Percentiles rank a stretch among this genome's conserved stretches.
Conservation (phyloP, 1,284 basidiomycete species). For the Cryptococcus hybrid region DNA sequence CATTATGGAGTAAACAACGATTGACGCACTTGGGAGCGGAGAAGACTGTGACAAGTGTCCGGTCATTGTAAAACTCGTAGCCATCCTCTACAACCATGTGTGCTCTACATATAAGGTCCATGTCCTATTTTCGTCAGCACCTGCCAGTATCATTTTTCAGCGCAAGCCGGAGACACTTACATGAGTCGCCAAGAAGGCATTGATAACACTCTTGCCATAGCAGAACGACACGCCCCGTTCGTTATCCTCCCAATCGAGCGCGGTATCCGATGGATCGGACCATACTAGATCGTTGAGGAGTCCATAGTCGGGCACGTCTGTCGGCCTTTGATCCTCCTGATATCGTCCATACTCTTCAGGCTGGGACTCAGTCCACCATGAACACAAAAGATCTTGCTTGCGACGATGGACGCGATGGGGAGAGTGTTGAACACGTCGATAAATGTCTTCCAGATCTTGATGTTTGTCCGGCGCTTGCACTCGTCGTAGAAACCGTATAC, state of each 20-base stretch:
- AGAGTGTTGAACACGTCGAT: conserved; percentile 99
- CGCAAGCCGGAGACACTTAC: conserved; percentile 58
- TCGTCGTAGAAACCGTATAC: conserved; percentile 65
- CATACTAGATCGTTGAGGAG: conserved; percentile 95
- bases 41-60: conserved; percentile 97
- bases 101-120: conserved; percentile 98
- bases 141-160: no score
- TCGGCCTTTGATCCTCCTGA: conserved; percentile 96
- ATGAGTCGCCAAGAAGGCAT: conserved; percentile 72
- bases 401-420: conserved; percentile 97
- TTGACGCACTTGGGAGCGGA: conserved; percentile 96
- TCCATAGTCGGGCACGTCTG: conserved; percentile 97
- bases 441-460: conserved; percentile 99
- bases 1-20: no score
- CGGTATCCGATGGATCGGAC: conserved; percentile 98
- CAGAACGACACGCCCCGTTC: conserved; percentile 99
- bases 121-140: no score
- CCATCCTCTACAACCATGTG: conserved; percentile 99
- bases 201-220: conserved; percentile 97
- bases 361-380: conserved; percentile 99
- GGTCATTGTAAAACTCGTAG: conserved; percentile 99
- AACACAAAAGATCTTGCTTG: conserved; percentile 99
- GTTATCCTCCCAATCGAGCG: conserved; percentile 99
- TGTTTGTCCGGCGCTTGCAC: conserved; percentile 96
- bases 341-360: conserved; percentile 97